Conservation (phyloP, 202 grass and related monocot species). For the Miscanthus sacchariflorus region DNA sequence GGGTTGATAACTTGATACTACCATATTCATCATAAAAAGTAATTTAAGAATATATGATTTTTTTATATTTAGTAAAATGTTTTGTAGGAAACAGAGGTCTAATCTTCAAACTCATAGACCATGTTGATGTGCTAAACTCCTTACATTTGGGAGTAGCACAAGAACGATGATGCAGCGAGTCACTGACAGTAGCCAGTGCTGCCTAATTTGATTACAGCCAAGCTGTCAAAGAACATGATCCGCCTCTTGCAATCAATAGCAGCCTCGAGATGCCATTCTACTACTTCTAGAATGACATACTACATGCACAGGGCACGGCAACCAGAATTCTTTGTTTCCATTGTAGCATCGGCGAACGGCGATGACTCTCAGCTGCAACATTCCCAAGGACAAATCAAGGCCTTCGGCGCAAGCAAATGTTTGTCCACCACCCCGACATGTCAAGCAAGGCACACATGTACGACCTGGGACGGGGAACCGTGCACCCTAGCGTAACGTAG, state of each 20-base stretch:
- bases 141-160: too few species aligned
- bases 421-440: conserved; percentile 7
- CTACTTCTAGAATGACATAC: too few species aligned
- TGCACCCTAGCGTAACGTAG: not conserved
- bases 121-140: too few species aligned
- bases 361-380: not conserved
- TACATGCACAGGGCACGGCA: not conserved
- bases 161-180: too few species aligned
- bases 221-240: not conserved
- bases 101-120: too few species aligned
- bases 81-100: too few species aligned
- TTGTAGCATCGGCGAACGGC: not conserved
- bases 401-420: conserved; percentile 34
- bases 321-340: not conserved
- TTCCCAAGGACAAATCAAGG: conserved; percentile 36
- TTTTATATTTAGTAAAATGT: too few species aligned
- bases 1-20: too few species aligned
- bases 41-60: too few species aligned
- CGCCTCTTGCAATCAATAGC: not conserved
- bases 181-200: too few species aligned
- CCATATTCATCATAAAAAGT: too few species aligned
- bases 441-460: not conserved
- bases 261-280: not conserved
- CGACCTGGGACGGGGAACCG: not conserved
- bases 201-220: too few species aligned